Evolutionary conservation across 805 yeast species (phyloP).

Genomic region (Saccharomycopsis synnaedendra): DNA sequence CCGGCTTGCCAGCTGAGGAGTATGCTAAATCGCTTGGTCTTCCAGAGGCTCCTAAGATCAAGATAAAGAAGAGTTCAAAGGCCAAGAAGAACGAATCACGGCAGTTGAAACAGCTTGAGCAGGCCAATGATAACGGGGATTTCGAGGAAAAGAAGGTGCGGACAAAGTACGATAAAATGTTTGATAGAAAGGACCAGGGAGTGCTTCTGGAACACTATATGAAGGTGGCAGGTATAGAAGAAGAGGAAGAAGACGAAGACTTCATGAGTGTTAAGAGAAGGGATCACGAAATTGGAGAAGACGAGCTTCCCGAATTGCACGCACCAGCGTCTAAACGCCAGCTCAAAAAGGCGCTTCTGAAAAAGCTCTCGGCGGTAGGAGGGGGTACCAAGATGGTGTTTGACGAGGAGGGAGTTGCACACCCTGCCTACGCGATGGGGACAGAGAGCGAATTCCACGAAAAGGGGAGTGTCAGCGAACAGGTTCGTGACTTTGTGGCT

Average conservation of each 20-base stretch:
- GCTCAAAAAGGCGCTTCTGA: slow-evolving; percentile 76
- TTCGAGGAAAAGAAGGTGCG: slow-evolving; percentile 40
- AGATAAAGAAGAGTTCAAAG: slow-evolving; percentile 47
- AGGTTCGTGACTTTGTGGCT: slow-evolving; percentile 54
- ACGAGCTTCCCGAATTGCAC: slow-evolving; percentile 49
- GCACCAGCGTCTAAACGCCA: slow-evolving; percentile 74
- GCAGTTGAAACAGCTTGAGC: slow-evolving; percentile 45
- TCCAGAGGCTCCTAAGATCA: slow-evolving; percentile 93
- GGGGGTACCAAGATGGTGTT: slow-evolving; percentile 65
- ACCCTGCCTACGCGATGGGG: slow-evolving; percentile 82
- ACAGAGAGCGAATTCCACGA: slow-evolving; percentile 78
- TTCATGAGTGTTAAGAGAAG: slow-evolving; percentile 72
- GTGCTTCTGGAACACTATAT: slow-evolving; percentile 83
- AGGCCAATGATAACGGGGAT: slow-evolving; percentile 58
- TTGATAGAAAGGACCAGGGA: slow-evolving; percentile 86
- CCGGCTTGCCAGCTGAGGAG: slow-evolving; percentile 66
- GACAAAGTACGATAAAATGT: slow-evolving; percentile 92
- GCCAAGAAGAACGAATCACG: slow-evolving; percentile 77
- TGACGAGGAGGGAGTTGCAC: slow-evolving; percentile 92
- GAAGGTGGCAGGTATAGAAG: slow-evolving; percentile 44
- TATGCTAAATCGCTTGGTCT: slow-evolving; percentile 84
- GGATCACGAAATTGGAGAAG: slow-evolving; percentile 60
- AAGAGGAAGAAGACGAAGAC: slow-evolving; percentile 25
- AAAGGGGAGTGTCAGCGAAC: slow-evolving; percentile 54
- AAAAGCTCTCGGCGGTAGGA: slow-evolving; percentile 55